These are phyloP conservation scores for Phytophthora cryptogea DNA, from an alignment of 352 stramenopile genomes.

Conservation along the genomic window DNA sequence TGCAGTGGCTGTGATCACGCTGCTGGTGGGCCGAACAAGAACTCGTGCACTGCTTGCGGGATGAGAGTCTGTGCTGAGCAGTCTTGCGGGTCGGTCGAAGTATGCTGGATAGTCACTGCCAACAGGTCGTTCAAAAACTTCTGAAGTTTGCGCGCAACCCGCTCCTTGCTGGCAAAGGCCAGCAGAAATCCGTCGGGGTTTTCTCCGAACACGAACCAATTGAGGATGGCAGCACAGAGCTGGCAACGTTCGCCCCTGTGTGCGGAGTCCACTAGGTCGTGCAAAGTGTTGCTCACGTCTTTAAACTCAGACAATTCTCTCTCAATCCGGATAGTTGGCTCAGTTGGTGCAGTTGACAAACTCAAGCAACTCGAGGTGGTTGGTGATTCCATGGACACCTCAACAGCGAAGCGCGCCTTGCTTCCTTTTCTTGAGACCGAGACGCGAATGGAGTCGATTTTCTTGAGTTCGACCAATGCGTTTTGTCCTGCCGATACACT, in stretches of 20 bases:
- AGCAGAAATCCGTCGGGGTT: slow-evolving; percentile 17
- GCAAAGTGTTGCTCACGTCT: slow-evolving; percentile 10
- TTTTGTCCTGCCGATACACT: slow-evolving; percentile 5
- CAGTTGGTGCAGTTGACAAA: slow-evolving; percentile 5
- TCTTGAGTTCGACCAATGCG: slow-evolving; percentile 14
- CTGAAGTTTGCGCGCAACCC: slow-evolving; percentile 21
- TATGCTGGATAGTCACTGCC: slow-evolving; percentile 3
- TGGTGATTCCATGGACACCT: slow-evolving; percentile 6
- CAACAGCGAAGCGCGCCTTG: slow-evolving; percentile 13
- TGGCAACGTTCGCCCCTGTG: slow-evolving; percentile 17
- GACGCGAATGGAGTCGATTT: slow-evolving; percentile 19
- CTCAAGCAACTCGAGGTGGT: not conserved
- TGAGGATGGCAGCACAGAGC: slow-evolving; percentile 17
- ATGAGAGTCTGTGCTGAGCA: slow-evolving; percentile 13
- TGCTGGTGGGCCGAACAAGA: slow-evolving; percentile 11
- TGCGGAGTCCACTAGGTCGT: slow-evolving; percentile 9
- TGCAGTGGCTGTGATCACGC: not conserved
- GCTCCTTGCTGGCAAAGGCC: slow-evolving; percentile 11
- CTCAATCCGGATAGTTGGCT: not conserved
- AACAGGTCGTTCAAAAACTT: slow-evolving; percentile 25
- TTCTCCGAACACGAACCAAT: slow-evolving; percentile 19
- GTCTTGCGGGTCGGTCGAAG: slow-evolving; percentile 6
- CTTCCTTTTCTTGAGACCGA: slow-evolving; percentile 13
- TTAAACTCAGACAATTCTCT: slow-evolving; percentile 20
- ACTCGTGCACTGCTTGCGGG: slow-evolving; percentile 22